Evolutionary conservation across 2,329 filamentous ascomycete species (phyloP).

Genomic region (Alternaria arborescens): DNA sequence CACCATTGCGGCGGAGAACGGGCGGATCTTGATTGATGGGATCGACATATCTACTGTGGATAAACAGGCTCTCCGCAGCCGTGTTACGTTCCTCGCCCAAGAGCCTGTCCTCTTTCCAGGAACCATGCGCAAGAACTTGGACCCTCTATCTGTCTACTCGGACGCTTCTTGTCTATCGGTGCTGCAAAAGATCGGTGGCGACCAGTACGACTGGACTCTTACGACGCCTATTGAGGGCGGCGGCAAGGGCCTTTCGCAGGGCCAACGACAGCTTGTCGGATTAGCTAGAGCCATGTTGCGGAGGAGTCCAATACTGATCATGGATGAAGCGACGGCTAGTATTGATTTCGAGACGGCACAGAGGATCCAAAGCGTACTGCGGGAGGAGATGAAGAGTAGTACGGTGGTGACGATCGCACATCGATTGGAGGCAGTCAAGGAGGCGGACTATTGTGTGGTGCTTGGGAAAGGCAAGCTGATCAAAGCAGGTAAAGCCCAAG

Average conservation of each 20-base stretch:
- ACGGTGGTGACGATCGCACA: constrained; percentile 74
- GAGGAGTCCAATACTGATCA: constrained; percentile 67
- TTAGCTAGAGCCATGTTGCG: constrained; percentile 69
- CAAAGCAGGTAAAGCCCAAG: constrained; percentile 44
- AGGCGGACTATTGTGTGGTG: constrained; percentile 65
- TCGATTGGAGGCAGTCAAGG: constrained; percentile 68
- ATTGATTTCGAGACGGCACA: constrained; percentile 70
- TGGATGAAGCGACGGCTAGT: constrained; percentile 72
- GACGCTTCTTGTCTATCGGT: constrained; percentile 64
- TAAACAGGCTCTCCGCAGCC: constrained; percentile 66
- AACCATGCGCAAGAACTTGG: constrained; percentile 68
- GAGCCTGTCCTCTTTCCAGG: constrained; percentile 73
- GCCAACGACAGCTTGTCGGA: constrained; percentile 71
- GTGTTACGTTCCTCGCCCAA: constrained; percentile 73
- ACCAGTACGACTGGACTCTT: constrained; percentile 64
- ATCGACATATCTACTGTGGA: constrained; percentile 68
- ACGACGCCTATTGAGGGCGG: constrained; percentile 66
- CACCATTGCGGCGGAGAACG: constrained; percentile 60
- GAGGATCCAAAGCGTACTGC: constrained; percentile 63
- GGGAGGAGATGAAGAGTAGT: constrained; percentile 64
- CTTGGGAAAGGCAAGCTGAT: constrained; percentile 61
- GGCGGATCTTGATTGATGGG: constrained; percentile 67
- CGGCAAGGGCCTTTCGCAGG: constrained; percentile 70
- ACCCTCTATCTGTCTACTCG: constrained; percentile 66
- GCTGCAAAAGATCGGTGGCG: constrained; percentile 62